Conservation (phyloP, 78 protist genomes). For the Planoprotostelium fungivorum region DNA sequence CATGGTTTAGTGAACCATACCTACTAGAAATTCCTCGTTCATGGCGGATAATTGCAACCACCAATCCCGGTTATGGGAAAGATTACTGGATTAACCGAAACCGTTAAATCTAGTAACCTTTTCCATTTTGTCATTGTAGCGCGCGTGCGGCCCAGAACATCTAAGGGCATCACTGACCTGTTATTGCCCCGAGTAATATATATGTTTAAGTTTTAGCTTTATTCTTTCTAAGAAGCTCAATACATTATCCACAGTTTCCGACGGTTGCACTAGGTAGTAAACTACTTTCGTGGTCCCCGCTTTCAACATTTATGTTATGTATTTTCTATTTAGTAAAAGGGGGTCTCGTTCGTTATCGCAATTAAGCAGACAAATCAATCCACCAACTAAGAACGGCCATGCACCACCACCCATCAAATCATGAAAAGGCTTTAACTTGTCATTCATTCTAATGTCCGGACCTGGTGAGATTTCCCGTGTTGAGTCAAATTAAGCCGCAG, state of each 20-base stretch:
- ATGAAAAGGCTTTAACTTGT: conserved; percentile 88
- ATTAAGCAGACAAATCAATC: conserved; percentile 94
- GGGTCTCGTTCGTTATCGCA: conserved; percentile 96
- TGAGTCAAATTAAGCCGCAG: conserved; percentile 93
- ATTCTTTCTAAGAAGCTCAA: conserved; percentile 78
- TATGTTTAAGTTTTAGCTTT: conserved; percentile 49
- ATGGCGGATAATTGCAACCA: conserved; percentile 80
- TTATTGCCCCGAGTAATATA: conserved; percentile 64
- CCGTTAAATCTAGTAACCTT: conserved; percentile 55
- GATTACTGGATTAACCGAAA: conserved; percentile 67
- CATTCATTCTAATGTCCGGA: conserved; percentile 85
- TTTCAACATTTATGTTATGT: too few species aligned
- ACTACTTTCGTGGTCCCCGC: too few species aligned
- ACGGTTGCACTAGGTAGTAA: too few species aligned
- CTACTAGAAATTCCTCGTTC: conserved; percentile 89
- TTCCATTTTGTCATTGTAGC: conserved; percentile 77
- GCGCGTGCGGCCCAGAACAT: conserved; percentile 91
- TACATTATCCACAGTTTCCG: not conserved
- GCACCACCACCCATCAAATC: conserved; percentile 92
- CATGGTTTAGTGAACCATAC: conserved; percentile 81
- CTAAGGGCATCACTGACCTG: conserved; percentile 93
- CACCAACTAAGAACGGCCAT: conserved; percentile 94
- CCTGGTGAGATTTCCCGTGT: conserved; percentile 92
- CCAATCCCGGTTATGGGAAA: conserved; percentile 71
- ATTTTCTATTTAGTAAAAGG: conserved; percentile 74